phyloP scores from a whole-genome alignment of 371 early-diverging fungal genomes.

The Circinella minor region DNA sequence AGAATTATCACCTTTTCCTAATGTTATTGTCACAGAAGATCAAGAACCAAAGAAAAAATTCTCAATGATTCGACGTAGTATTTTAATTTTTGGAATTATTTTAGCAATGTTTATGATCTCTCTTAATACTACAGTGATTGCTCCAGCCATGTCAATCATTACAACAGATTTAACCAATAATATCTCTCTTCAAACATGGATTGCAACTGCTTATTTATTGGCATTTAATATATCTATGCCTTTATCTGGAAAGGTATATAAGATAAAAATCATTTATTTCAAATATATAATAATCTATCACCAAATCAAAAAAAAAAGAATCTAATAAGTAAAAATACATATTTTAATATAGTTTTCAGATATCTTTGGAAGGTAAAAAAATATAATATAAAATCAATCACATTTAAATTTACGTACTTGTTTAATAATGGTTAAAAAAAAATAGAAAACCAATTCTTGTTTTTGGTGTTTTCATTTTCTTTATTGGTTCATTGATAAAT shows the following conservation, averaged over 20 bases:
- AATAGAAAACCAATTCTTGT: conserved; percentile 52
- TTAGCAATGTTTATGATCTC: conserved; percentile 78
- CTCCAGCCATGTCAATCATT: conserved; percentile 40
- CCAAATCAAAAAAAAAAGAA: too few species aligned
- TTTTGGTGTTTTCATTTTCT: conserved; percentile 55
- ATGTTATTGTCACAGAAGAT: background rate
- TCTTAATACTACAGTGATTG: conserved; percentile 79
- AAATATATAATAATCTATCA: background rate
- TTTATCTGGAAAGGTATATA: conserved; percentile 58
- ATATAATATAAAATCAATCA: background rate
- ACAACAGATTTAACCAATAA: conserved; percentile 21
- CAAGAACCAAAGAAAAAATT: background rate
- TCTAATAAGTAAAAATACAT: too few species aligned
- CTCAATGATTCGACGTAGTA: background rate
- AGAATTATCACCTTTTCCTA: background rate
- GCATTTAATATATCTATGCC: conserved; percentile 60
- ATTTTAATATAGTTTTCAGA: conserved; percentile 25
- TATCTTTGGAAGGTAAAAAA: conserved; percentile 24
- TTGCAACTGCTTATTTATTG: conserved; percentile 51
- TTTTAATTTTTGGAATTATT: conserved; percentile 33
- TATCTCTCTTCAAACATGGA: conserved; percentile 21
- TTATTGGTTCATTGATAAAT: conserved; percentile 58
- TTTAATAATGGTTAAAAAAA: too few species aligned
- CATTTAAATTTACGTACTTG: too few species aligned
- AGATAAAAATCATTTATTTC: background rate